Base-by-base conservation (phyloP, 257 asterid genomes). In the Jacaranda copaia region DNA sequence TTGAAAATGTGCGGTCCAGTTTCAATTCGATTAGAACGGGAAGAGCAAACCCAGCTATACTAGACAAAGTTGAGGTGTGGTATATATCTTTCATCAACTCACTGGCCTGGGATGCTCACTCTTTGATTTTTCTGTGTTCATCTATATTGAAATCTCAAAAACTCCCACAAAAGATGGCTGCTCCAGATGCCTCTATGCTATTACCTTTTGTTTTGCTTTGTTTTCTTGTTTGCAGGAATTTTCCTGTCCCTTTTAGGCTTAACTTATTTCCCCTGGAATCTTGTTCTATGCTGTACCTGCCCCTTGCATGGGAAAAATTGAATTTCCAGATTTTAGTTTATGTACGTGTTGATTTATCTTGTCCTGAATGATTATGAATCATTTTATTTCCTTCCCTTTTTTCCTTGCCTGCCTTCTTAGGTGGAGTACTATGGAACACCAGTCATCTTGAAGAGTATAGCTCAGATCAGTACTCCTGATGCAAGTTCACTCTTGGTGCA, bases 391-490 rank as follows among this genome's bases (percentile, higher is more conserved):
- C 7, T 77, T 57, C 67, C 39, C n/a, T 49, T 45, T 66, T 72
- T 42, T 20, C 58, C 15, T 80, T 46, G 36, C 38, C 62, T 13
- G n/a, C 32, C 45, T 43, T 59, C 52, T 68, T 72, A 96, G 99
- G 99, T 91, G 79, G 97, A 93, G 77, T 96, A 93, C 64, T 90
- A 91, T 78, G 98, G 97, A 73, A 85, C 92, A 75, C 99, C 98
- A 8, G 97, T 92, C 77, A 76, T 82, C 85, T 78, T 96, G 87
- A 96, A 90, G 86, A 90, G 93, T 80, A 87, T 96, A 81, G 99
- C 98, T 59, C 99, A 96, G 85, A 82, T 96, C 66, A 91, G 90
- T 88, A 91, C 93, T 75, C 97, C 98, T 4, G 95, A 96, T 83
- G 83, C 97, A 38, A 88, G 91, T 84, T 96, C 97, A 71, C 87